Base-by-base conservation (phyloP, 2,329 filamentous ascomycete species). In the Beauveria varroae region DNA sequence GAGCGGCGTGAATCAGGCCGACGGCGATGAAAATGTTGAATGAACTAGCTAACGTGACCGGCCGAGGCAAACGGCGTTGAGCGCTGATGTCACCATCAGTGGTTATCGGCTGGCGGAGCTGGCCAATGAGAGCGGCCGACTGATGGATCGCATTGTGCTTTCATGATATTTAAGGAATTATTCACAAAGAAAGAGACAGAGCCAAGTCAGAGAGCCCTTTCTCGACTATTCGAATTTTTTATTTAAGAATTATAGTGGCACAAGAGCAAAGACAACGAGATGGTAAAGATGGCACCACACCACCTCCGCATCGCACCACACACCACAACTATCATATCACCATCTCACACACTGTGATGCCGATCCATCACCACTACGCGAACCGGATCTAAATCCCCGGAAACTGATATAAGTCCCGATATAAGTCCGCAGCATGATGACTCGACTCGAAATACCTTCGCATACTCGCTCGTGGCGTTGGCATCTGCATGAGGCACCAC, bases 51-150 rank as follows among this genome's bases (percentile, higher is more conserved):
- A 40, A 28, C 20, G 5, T n/a, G 37, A 20, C 26, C 6, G 50
- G 28, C 54, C 54, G 54, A 57, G 54, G 54, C 54, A 57, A 46
- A 57, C 54, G 20, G 43, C 26, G 54, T 46, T 46, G 40, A 34
- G 54, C 12, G 54, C 12, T 57, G 54, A 43, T 57, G 54, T 47
- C 54, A 53, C 50, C 50, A 57, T 20, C 43, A 30, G 53, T 34
- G 51, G 4, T 18, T 30, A 24, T 16, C 26, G 16, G 22, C 22
- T n/a, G 34, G 53, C 22, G 54, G 43, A 47, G 54, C 54, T 22
- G 43, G 28, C 54, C 53, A 55, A 55, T 55, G 12, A 10, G 40
- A 49, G 34, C 22, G 12, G 51, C 18, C 51, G 12, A 18, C 28
- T 7, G 20, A 18, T 40, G 10, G 14, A 46, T 20, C 6, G 12